Evolutionary conservation across 208 protist genomes (phyloP).

Genomic region (Acanthamoeba lenticulata): DNA sequence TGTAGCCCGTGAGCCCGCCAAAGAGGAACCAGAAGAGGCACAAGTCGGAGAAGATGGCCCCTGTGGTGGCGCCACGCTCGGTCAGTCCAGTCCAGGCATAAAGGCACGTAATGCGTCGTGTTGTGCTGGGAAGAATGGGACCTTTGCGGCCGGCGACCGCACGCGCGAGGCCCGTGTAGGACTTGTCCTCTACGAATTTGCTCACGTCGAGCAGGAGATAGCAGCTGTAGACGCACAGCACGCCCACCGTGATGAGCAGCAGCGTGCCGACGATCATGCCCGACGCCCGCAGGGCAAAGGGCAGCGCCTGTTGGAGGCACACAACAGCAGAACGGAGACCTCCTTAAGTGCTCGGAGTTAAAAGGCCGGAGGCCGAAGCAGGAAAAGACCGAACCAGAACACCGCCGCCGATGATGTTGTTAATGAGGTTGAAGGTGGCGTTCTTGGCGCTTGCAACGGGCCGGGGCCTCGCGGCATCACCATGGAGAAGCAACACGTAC

Average conservation of each 20-base stretch:
- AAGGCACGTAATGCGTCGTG: background rate
- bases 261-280: conserved; percentile 25
- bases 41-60: background rate
- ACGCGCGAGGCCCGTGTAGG: background rate
- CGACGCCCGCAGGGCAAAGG: background rate
- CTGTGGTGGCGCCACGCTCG: background rate
- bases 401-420: conserved; percentile 54
- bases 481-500: background rate
- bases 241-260: conserved; percentile 8
- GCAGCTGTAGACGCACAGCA: background rate
- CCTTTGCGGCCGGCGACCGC: background rate
- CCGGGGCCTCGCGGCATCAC: background rate
- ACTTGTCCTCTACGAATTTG: conserved; percentile 18
- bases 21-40: conserved; percentile 9
- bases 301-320: conserved; percentile 28
- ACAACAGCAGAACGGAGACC: background rate
- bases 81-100: background rate
- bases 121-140: background rate
- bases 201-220: background rate
- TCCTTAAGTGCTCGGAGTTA: too few relatives aligned
- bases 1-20: conserved; percentile 27
- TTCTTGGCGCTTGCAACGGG: background rate
- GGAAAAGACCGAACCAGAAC: background rate
- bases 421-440: conserved; percentile 31
- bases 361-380: background rate